phyloP scores from a whole-genome alignment of 768 basidiomycete species.

The Harrya chromipes region DNA sequence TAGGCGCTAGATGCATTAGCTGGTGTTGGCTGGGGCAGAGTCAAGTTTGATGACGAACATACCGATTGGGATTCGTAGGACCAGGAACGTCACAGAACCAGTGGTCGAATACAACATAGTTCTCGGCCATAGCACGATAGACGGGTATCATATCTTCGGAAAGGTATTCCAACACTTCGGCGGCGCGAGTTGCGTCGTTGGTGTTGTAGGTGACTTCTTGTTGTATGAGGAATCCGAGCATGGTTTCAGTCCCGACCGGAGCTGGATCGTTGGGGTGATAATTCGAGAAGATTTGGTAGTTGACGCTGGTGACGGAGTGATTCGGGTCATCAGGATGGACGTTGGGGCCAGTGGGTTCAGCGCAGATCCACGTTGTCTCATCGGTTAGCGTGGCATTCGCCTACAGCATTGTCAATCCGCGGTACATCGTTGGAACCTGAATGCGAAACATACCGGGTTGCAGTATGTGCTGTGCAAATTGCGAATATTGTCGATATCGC shows the following conservation, averaged over 20 bases:
- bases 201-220: constrained; percentile 15
- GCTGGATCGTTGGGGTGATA: constrained; percentile 20
- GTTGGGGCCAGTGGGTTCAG: constrained; percentile 14
- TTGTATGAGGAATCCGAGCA: constrained; percentile 23
- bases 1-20: constrained; percentile 14
- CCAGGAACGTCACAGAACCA: constrained; percentile 28
- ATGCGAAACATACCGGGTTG: constrained; percentile 17
- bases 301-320: constrained; percentile 23
- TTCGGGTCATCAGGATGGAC: constrained; percentile 25
- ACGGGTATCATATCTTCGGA: constrained; percentile 25
- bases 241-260: constrained; percentile 3
- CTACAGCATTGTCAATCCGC: constrained; percentile 1
- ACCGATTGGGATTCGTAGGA: constrained; percentile 28
- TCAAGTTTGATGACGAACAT: neutral
- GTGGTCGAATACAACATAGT: constrained; percentile 22
- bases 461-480: constrained; percentile 16
- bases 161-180: constrained; percentile 20
- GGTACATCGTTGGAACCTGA: too few relatives aligned
- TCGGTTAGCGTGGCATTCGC: constrained; percentile 8
- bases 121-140: constrained; percentile 22
- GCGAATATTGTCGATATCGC: constrained; percentile 24
- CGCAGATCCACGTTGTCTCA: constrained; percentile 13
- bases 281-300: constrained; percentile 20
- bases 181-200: constrained; percentile 10
- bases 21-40: neutral